Evolutionary conservation across 2,329 filamentous ascomycete species (phyloP), one percentile per base, ranked within the genome.

Genomic region (Nigrospora oryzae): DNA sequence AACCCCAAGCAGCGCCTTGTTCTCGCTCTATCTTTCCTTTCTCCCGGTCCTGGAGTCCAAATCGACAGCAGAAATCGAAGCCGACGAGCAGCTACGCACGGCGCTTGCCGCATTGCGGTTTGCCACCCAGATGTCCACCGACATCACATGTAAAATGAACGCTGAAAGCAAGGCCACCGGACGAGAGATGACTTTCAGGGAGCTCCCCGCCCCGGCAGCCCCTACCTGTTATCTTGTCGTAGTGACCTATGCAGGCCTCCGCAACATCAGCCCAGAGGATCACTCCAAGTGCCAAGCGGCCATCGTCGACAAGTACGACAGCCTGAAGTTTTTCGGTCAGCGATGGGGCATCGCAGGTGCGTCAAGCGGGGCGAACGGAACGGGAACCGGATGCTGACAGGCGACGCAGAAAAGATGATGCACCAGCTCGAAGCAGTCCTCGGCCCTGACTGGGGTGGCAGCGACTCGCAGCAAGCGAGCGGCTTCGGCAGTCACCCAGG

Each of bases 311-410:
- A 63, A 63, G 44, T 63, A 60, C 16, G 59, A 63, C 51, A 63
- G 59, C 48, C 48, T 63, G 15, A 50, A 43, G 48, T 38, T 62
- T 19, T 63, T 63, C 38, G 60, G 58, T 32, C 58, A 54, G 35
- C 51, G 60, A 5, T 63, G 60, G 60, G 60, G 59, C 4, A 58
- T 63, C 37, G 60, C 60, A 28, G 59, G 60, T 62, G 48, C n/a
- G 55, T 51, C 33, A 28, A 14, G n/a, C 36, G 32, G 33, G 12
- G 2, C 23, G 23, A 2, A 28, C 23, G 7, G 5, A 28, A 5
- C 12, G 14, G 17, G 34, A 34, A 23, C 49, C 55, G 14, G 51
- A 44, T 46, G 8, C n/a, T 12, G 28, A 11, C 8, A 12, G 38
- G 11, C 28, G n/a, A 5, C 16, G 16, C 46, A 61, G 60, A 62